Evolutionary conservation across 768 basidiomycete genomes (phyloP).

Genomic region (Tulasnella sp.): DNA sequence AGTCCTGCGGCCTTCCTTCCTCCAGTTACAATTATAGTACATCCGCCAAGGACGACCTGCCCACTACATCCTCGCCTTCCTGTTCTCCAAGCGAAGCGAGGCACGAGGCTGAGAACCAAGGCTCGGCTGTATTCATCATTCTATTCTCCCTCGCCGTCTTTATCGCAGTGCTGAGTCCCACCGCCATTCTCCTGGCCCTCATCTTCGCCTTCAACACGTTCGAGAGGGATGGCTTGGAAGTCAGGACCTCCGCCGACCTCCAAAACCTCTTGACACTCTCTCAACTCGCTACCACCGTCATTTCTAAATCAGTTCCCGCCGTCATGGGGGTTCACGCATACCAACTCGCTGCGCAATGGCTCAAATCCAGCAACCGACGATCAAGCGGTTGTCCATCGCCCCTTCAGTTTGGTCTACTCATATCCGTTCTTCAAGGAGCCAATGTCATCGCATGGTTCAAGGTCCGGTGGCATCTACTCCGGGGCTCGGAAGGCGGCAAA

Average conservation of each 20-base stretch:
- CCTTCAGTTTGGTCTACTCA: slow-evolving; percentile 16
- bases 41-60: slow-evolving; percentile 1
- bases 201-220: slow-evolving; percentile 17
- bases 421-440: slow-evolving; percentile 2
- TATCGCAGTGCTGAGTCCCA: background rate
- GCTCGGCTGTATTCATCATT: background rate
- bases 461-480: slow-evolving; percentile 8
- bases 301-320: slow-evolving; percentile 16
- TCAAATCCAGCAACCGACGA: slow-evolving; percentile 7
- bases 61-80: background rate
- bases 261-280: slow-evolving; percentile 20
- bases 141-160: background rate
- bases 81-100: background rate
- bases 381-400: background rate
- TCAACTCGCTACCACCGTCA: slow-evolving; percentile 18
- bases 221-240: background rate
- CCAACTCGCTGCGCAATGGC: slow-evolving; percentile 14
- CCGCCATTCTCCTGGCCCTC: background rate
- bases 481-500: slow-evolving; percentile 8
- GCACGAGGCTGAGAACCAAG: background rate
- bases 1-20: background rate
- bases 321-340: background rate
- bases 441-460: slow-evolving; percentile 11
- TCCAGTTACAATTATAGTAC: background rate
- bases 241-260: slow-evolving; percentile 12